Evolutionary conservation across 2,329 filamentous ascomycete genomes (phyloP), one percentile per base, ranked within the genome.

Genomic region (Simplicillium aogashimaense): DNA sequence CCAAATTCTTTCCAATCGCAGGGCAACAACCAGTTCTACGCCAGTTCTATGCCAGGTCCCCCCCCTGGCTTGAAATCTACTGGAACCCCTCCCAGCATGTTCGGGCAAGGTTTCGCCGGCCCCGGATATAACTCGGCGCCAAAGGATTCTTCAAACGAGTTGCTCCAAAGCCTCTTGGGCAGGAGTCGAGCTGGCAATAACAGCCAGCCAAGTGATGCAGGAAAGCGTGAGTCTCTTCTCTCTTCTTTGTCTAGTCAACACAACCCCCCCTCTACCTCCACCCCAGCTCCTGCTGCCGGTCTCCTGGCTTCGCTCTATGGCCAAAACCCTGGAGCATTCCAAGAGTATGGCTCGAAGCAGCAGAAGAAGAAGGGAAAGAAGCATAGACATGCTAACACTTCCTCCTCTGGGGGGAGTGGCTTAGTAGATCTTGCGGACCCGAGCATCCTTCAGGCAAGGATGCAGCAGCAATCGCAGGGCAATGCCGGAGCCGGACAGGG

Each of bases 311-410:
- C 86, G 77, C 86, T 92, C 74, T 94, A 94, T 74, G 86, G 84
- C 70, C 74, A 80, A 62, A 83, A 85, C 71, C 72, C 83, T 73
- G 86, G 84, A 73, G 78, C 79, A 69, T 87, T 86, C 72, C 85
- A 89, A 81, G 88, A 94, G 64, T 81, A 83, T 71, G 84, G 84
- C 71, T 83, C 86, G 72, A 94, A 95, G 82, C 88, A 94, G 79
- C 88, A 94, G 79, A 95, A 94, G 83, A 95, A 95, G 81, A 95
- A 95, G 87, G 88, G 88, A 75, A 95, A 95, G 81, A 95, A 95
- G 87, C 90, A 95, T 78, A 94, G 89, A 82, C 89, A 95, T 83
- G 90, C 88, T 92, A 95, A 95, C 87, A 95, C 90, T 90, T 95
- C 89, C 86, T 97, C 90, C 81, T 94, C 88, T 81, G 85, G 85